Evolutionary conservation across 148 eudicot species (phyloP).

Genomic region (Chenopodium berlandieri): DNA sequence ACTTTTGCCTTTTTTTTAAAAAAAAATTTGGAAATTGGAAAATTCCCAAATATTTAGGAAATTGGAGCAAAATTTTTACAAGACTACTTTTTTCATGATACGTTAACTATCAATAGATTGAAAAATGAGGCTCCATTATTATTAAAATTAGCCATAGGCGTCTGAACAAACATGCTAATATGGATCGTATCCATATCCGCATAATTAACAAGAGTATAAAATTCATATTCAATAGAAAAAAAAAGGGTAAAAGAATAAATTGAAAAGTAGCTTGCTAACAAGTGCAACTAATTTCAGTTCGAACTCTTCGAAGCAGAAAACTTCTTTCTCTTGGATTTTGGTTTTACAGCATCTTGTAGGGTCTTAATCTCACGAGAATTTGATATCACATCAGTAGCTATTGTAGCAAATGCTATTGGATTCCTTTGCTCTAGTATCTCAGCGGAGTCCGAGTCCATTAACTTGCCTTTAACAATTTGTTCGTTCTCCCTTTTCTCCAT

Average conservation of each 20-base stretch:
- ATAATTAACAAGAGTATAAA: no score
- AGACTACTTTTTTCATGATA: no score
- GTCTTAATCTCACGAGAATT: constrained; percentile 32
- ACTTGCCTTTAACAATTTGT: constrained; percentile 1
- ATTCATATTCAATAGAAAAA: not conserved
- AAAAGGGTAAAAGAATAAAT: no score
- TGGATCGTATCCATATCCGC: not conserved
- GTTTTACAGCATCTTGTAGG: constrained; percentile 72
- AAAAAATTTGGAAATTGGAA: no score
- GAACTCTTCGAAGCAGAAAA: constrained; percentile 18
- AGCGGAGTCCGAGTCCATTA: constrained; percentile 4
- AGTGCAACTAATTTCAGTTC: constrained; percentile 28
- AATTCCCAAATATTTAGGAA: no score
- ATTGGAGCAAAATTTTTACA: no score
- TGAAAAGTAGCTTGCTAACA: not conserved
- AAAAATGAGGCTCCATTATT: no score
- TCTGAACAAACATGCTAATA: not conserved
- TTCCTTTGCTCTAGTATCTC: constrained; percentile 7
- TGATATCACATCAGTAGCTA: constrained; percentile 13
- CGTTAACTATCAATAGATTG: no score
- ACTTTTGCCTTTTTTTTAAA: no score
- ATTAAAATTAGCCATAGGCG: not conserved
- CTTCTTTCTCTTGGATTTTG: constrained; percentile 59
- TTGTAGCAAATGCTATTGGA: constrained; percentile 18
- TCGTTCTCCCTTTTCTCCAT: not conserved